Evolutionary conservation across 148 eudicot genomes (phyloP), one percentile per base, ranked within the genome.

Genomic region (Cornus controversa): DNA sequence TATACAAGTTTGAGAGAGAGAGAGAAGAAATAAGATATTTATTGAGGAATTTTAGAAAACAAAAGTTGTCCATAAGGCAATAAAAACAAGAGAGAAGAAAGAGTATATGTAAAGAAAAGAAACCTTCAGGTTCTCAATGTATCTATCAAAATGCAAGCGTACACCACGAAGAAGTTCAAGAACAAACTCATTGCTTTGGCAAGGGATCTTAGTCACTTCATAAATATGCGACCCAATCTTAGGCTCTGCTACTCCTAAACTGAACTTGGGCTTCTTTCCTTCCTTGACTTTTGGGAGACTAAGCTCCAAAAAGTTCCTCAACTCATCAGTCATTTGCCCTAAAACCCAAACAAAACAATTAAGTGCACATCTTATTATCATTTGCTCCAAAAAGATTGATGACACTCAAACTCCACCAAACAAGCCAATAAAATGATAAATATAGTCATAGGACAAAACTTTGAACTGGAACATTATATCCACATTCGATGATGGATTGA

Each of bases 321-420:
- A 69, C 70, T 90, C 94, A 82, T 93, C 97, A 34, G 98, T 93
- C 97, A 95, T 90, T 22, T 93, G 88, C 54, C 98, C 99, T 95
- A 71, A 73, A 79, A 63, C 47, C 54, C 31, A 63, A 63, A 1
- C 3, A 47, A 58, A 5, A 10, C 1, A 23, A 31, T 40, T 40
- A 40, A 40, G 45, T 40, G 36, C 8, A 8, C 2, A 60, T 24
- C 34, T 31, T 31, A 1, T 31, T 31, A 31, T 31, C 0, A 31
- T 31, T 2, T 31, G 14, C 23, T 68, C 69, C 42, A 26, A 36
- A 6, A 45, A 50, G 10, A 22, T 20, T 60, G 64, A 60, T 22
- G 24, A 0, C 23, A 60, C 24, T 60, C 24, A 20, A 60, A 60
- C 24, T 4, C 4, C 8, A 40, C 3, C 45, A 73, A 71, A 28